phyloP scores from a whole-genome alignment of 2,329 filamentous ascomycete genomes.

The Exophiala calicioides region DNA sequence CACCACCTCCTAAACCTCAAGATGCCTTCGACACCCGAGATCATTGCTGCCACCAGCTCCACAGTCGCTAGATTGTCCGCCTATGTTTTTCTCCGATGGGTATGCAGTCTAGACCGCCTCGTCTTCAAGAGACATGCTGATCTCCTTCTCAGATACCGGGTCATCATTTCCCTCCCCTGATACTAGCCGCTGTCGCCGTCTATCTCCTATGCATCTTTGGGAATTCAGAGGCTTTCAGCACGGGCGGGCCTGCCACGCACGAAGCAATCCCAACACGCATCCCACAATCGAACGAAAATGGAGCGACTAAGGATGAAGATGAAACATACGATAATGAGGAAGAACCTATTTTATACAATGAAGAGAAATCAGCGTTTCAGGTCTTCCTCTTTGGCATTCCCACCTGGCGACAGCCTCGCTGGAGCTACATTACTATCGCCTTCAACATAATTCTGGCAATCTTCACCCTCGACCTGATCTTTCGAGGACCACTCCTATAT shows the following conservation, averaged over 20 bases:
- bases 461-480: constrained; percentile 75
- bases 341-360: constrained; percentile 62
- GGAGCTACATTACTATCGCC: constrained; percentile 67
- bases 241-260: constrained; percentile 14
- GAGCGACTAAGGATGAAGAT: constrained; percentile 34
- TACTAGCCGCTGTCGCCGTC: constrained; percentile 45
- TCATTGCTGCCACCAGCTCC: constrained; percentile 41
- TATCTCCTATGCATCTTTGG: constrained; percentile 46
- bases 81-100: constrained; percentile 50
- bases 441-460: constrained; percentile 71
- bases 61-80: constrained; percentile 38
- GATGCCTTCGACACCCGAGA: constrained; percentile 39
- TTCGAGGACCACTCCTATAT: constrained; percentile 69
- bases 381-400: constrained; percentile 77
- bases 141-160: constrained; percentile 39
- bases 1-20: constrained; percentile 6
- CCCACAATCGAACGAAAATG: constrained; percentile 13
- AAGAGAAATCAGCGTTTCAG: constrained; percentile 60
- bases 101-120: constrained; percentile 29
- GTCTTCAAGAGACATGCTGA: constrained; percentile 5
- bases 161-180: constrained; percentile 39
- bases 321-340: constrained; percentile 58
- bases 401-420: constrained; percentile 65
- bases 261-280: constrained; percentile 25
- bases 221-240: constrained; percentile 23